Conservation (phyloP, 495 filamentous ascomycete genomes). For the Talaromyces trachyspermus region DNA sequence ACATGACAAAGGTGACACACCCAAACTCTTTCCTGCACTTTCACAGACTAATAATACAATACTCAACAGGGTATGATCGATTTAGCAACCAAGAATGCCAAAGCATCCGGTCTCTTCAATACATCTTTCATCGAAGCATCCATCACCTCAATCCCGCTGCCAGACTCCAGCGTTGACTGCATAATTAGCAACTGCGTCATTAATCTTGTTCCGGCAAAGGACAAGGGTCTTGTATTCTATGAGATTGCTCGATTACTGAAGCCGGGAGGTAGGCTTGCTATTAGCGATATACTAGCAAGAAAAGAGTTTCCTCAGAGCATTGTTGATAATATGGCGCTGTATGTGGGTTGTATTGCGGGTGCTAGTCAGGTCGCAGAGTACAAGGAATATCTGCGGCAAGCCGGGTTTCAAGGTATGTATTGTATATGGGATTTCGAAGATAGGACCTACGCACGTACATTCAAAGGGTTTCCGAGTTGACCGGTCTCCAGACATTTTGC, state of each 20-base stretch:
- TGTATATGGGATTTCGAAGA: conserved; percentile 4
- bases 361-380: conserved; percentile 49
- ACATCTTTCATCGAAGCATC: conserved; percentile 43
- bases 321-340: conserved; percentile 39
- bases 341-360: conserved; percentile 56
- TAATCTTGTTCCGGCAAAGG: conserved; percentile 52
- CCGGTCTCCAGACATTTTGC: conserved; percentile 35
- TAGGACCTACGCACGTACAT: background rate
- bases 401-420: conserved; percentile 46
- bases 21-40: background rate
- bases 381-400: conserved; percentile 43
- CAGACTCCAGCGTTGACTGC: conserved; percentile 40
- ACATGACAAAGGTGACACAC: conserved; percentile 53
- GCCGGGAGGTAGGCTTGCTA: conserved; percentile 52
- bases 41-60: conserved; percentile 3
- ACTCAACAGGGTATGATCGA: conserved; percentile 49
- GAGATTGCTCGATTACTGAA: conserved; percentile 58
- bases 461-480: background rate
- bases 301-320: conserved; percentile 44
- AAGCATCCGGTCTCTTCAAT: conserved; percentile 35
- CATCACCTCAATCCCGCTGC: conserved; percentile 47
- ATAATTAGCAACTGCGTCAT: conserved; percentile 61
- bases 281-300: conserved; percentile 58
- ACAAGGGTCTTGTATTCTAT: conserved; percentile 50
- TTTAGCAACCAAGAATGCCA: conserved; percentile 34